Conservation (phyloP, 345 rosid genomes). For the Clausena lansium region DNA sequence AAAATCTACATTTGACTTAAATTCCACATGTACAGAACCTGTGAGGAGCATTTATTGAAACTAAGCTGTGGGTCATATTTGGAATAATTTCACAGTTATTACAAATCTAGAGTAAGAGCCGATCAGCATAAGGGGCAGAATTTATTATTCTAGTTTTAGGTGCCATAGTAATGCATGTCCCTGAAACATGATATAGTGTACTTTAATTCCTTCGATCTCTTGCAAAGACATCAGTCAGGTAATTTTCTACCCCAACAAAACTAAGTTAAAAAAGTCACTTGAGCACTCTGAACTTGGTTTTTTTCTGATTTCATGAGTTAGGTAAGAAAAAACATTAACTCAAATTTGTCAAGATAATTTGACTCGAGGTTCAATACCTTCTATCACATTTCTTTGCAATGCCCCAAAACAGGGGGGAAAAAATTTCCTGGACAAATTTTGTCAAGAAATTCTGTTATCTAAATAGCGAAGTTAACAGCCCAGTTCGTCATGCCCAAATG, state of each 20-base stretch:
- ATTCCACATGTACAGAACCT: background rate
- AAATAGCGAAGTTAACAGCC: background rate
- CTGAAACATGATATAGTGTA: background rate
- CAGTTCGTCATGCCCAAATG: background rate
- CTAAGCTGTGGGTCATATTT: background rate
- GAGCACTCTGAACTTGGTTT: background rate
- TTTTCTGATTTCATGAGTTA: background rate
- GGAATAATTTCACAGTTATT: background rate
- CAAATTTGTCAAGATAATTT: background rate
- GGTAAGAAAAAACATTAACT: background rate
- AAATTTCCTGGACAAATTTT: too few species aligned
- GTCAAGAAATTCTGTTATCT: background rate
- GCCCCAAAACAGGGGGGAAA: background rate
- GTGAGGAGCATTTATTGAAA: background rate
- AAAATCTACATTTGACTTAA: background rate
- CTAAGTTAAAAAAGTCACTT: background rate
- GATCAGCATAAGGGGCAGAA: background rate
- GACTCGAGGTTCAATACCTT: background rate
- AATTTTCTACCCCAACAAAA: background rate
- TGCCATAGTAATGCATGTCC: background rate
- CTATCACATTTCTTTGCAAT: background rate
- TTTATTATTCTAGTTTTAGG: background rate
- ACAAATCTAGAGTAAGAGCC: background rate
- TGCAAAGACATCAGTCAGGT: too few species aligned
- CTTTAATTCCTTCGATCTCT: background rate